Evolutionary conservation across 1,139 yeast genomes (phyloP).

Genomic region (Pichia sp.): DNA sequence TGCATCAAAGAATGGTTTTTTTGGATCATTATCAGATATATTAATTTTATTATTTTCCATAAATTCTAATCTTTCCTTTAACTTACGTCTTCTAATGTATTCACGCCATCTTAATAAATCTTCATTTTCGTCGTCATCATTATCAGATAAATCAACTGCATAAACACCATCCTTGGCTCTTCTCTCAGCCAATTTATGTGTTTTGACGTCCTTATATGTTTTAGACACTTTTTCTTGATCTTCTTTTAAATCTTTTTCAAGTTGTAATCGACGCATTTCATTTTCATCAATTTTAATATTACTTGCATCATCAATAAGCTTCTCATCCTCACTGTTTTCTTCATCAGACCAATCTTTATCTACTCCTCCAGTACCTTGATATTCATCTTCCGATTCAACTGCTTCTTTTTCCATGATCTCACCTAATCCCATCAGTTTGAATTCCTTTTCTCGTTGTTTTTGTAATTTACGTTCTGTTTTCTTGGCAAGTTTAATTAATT

Average conservation of each 20-base stretch:
- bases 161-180: constrained; percentile 46
- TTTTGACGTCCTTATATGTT: constrained; percentile 73
- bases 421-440: constrained; percentile 46
- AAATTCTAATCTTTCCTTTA: constrained; percentile 50
- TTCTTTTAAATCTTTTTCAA: constrained; percentile 60
- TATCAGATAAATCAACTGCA: constrained; percentile 63
- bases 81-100: constrained; percentile 25
- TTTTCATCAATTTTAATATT: constrained; percentile 53
- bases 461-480: constrained; percentile 26
- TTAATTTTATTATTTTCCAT: constrained; percentile 38
- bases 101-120: constrained; percentile 32
- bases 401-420: constrained; percentile 79
- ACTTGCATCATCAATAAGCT: constrained; percentile 71
- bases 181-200: constrained; percentile 71
- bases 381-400: constrained; percentile 94
- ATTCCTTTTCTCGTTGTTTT: constrained; percentile 39
- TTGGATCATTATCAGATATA: constrained; percentile 27
- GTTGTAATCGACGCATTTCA: constrained; percentile 54
- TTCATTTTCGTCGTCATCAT: constrained; percentile 52
- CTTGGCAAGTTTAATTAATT: constrained; percentile 21
- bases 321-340: constrained; percentile 73
- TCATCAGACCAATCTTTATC: constrained; percentile 56
- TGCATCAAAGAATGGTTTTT: constrained; percentile 15
- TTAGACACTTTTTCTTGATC: constrained; percentile 70
- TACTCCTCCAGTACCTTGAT: constrained; percentile 83